Percentiles rank a stretch among this genome's conserved stretches.
These are phyloP conservation scores for Dittrichia graveolens DNA, from an alignment of 129 eudicot species.

Conservation along the genomic window DNA sequence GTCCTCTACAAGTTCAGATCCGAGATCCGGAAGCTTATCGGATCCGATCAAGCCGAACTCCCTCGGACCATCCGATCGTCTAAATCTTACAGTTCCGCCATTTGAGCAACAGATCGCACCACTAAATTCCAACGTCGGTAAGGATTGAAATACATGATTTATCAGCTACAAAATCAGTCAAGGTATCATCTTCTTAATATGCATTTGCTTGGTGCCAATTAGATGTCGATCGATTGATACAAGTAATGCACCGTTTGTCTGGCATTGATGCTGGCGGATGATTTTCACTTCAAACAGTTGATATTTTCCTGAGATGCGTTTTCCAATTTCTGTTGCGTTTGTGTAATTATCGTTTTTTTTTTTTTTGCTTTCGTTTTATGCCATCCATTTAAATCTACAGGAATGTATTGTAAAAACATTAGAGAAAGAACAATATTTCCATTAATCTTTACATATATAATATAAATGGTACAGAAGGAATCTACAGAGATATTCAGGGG, in stretches of 20 bases:
- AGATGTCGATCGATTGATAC: too few relatives aligned
- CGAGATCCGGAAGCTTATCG: slow-evolving; percentile 54
- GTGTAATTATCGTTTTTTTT: slow-evolving; percentile 6
- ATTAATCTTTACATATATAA: not conserved
- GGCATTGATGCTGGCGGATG: too few relatives aligned
- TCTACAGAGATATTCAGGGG: not conserved
- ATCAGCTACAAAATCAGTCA: too few relatives aligned
- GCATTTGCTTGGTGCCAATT: too few relatives aligned
- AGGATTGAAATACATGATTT: too few relatives aligned
- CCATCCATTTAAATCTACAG: slow-evolving; percentile 6
- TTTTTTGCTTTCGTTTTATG: not conserved
- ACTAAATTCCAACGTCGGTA: not conserved
- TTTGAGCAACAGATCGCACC: slow-evolving; percentile 15
- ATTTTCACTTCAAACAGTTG: too few relatives aligned
- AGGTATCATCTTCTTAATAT: not conserved
- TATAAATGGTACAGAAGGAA: slow-evolving; percentile 19
- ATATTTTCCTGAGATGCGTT: not conserved
- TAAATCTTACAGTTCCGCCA: slow-evolving; percentile 31
- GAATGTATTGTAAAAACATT: not conserved
- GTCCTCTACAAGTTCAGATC: slow-evolving; percentile 62
- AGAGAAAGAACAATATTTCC: not conserved
- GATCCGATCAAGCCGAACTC: slow-evolving; percentile 46
- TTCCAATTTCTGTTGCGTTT: slow-evolving; percentile 8
- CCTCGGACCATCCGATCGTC: slow-evolving; percentile 63
- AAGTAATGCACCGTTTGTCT: too few relatives aligned